A percentile compares a stretch with the other conserved stretches of the same genome.
Evolutionary conservation across 192 early-diverging fungal species (phyloP).

Genomic region (Linnemannia exigua): DNA sequence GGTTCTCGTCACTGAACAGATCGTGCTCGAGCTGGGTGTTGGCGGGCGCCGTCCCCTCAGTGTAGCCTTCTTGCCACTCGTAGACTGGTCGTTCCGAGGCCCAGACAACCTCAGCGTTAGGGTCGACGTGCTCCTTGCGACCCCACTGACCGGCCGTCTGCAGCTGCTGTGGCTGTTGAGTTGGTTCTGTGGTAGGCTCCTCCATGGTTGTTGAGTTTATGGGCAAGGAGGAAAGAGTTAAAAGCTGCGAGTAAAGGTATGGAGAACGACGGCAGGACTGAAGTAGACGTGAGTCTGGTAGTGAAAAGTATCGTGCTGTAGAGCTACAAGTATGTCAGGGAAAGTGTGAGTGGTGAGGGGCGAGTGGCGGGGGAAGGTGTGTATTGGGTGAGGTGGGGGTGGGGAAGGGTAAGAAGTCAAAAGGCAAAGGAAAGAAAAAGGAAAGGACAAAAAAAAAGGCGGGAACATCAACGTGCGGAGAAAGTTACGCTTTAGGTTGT

Average conservation of each 20-base stretch:
- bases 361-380: neutral
- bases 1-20: neutral
- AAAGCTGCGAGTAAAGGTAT: neutral
- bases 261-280: too few relatives aligned
- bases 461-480: neutral
- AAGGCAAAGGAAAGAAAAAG: too few relatives aligned
- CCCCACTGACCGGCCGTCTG: neutral
- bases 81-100: neutral
- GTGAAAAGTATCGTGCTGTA: neutral
- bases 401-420: too few relatives aligned
- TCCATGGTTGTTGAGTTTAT: neutral
- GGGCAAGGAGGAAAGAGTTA: neutral
- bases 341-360: neutral
- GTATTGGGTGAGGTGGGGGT: neutral
- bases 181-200: neutral
- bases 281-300: neutral
- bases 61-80: conserved; percentile 14
- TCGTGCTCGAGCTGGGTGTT: neutral
- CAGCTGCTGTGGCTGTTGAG: neutral
- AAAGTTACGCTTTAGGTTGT: too few relatives aligned
- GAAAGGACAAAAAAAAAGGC: neutral
- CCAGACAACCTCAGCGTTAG: neutral
- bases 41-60: neutral
- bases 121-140: neutral
- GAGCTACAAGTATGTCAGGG: neutral